Evolutionary conservation across 2,329 filamentous ascomycete genomes (phyloP), one percentile per base, ranked within the genome.

Genomic region (Cladobotryum protrusum): DNA sequence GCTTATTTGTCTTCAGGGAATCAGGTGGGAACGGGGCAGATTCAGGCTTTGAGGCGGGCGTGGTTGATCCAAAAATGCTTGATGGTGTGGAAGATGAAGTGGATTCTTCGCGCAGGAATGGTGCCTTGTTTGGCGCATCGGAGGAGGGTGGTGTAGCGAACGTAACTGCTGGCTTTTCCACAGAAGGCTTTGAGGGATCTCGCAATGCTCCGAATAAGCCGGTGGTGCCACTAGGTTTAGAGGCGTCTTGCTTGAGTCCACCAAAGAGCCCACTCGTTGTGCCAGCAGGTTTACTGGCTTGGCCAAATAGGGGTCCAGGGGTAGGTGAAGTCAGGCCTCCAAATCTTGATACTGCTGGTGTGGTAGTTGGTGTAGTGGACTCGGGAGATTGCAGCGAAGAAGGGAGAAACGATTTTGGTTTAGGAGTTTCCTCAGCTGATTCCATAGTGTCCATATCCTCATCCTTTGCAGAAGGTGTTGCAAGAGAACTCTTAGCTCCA

Each of bases 51-150:
- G 59, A 53, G n/a, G 60, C 43, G 24, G 57, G 56, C 35, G 63
- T 65, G 44, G 61, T 57, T 43, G 56, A 52, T 48, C 52, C 63
- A 57, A 65, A 63, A 49, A 64, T 60, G 15, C 58, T 60, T 2
- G 75, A 73, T 47, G 67, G 63, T 54, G 70, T 67, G 43, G 77
- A 80, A 52, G 77, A 78, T 40, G 75, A 77, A 34, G 74, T 75
- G 15, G 75, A 77, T 52, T 77, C 73, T 43, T 73, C 75, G 36
- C 78, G 56, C 45, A 70, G 65, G 58, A 73, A 80, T 45, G 67
- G 62, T 51, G 67, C 63, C 68, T 75, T 79, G 70, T 77, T 82
- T 48, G 71, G 79, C 50, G 75, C 66, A 54, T 81, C 77, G 18
- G 78, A 77, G 33, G 79, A 77, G 33, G 79, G 78, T 50, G 78